Evolutionary conservation across 257 asterid genomes (phyloP).

Genomic region (Verbena officinalis): DNA sequence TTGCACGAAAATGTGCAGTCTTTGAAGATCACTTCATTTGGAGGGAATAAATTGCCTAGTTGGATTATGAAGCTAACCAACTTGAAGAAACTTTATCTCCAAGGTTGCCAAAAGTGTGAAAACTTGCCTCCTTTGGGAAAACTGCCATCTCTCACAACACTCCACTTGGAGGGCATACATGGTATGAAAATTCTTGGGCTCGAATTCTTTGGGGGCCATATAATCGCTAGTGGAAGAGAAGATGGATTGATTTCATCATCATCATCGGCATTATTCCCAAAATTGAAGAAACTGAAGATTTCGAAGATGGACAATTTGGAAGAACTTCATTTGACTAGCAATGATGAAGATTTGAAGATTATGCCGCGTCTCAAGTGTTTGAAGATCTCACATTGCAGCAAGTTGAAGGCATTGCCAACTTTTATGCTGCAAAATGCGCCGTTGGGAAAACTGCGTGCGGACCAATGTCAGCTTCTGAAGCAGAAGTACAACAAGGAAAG

Average conservation of each 20-base stretch:
- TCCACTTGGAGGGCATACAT: constrained; percentile 49
- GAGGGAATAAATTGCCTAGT: constrained; percentile 48
- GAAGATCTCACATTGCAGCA: constrained; percentile 52
- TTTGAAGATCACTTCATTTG: constrained; percentile 43
- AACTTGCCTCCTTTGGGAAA: constrained; percentile 59
- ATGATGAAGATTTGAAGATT: constrained; percentile 17
- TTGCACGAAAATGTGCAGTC: constrained; percentile 40
- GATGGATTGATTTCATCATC: constrained; percentile 3
- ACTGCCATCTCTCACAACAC: constrained; percentile 51
- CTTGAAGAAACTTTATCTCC: constrained; percentile 42
- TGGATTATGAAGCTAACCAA: constrained; percentile 53
- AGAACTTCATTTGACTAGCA: constrained; percentile 43
- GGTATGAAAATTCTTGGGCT: constrained; percentile 33
- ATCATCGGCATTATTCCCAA: constrained; percentile 39
- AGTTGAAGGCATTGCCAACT: constrained; percentile 48
- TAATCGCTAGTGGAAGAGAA: constrained; percentile 1
- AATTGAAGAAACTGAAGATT: constrained; percentile 60
- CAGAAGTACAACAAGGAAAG: constrained; percentile 32
- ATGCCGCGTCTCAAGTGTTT: constrained; percentile 62
- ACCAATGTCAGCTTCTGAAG: constrained; percentile 41
- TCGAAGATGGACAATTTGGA: constrained; percentile 50
- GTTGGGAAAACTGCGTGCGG: constrained; percentile 46
- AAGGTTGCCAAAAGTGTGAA: constrained; percentile 50
- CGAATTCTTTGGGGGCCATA: constrained; percentile 37
- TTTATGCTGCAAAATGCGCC: constrained; percentile 35